phyloP scores from a whole-genome alignment of 1,284 basidiomycete species.

The Phlebopus sp. region DNA sequence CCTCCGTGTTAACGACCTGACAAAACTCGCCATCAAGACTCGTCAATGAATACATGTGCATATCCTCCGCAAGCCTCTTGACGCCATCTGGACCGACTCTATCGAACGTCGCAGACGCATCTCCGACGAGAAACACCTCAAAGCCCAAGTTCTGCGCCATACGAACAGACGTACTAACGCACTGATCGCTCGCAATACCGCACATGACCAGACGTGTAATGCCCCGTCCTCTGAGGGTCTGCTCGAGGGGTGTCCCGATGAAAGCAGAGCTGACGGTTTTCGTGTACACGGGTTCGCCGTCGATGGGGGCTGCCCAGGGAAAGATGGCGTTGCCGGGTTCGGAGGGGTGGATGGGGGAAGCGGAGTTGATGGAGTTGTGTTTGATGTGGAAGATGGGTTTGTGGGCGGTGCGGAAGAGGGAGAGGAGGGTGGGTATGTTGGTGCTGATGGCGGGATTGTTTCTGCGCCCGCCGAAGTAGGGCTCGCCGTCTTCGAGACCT shows the following conservation, averaged over 20 bases:
- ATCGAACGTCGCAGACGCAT: constrained; percentile 23
- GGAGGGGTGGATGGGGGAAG: constrained; percentile 7
- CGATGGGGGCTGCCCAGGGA: constrained; percentile 6
- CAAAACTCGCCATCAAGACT: constrained; percentile 29
- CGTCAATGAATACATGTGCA: constrained; percentile 23
- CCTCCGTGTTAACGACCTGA: constrained; percentile 17
- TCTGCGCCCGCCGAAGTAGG: constrained; percentile 1
- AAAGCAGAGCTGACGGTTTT: constrained; percentile 14
- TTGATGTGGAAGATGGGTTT: constrained; percentile 11
- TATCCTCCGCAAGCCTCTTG: constrained; percentile 20
- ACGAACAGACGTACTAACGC: constrained; percentile 26
- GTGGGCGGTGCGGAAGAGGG: constrained; percentile 7
- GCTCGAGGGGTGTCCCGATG: constrained; percentile 20
- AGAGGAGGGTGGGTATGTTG: constrained; percentile 7
- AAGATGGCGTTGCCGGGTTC: constrained; percentile 8
- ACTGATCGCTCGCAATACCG: constrained; percentile 27
- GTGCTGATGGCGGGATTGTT: constrained; percentile 6
- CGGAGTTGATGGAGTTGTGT: constrained; percentile 8
- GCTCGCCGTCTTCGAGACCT: background rate
- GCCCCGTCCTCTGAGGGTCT: constrained; percentile 13
- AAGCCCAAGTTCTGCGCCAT: constrained; percentile 28
- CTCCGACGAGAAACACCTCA: constrained; percentile 19
- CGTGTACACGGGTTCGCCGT: constrained; percentile 8
- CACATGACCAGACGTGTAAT: constrained; percentile 21
- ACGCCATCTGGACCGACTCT: constrained; percentile 16